Evolutionary conservation across 768 basidiomycete genomes (phyloP).

Genomic region (Hemileccinum impolitum): DNA sequence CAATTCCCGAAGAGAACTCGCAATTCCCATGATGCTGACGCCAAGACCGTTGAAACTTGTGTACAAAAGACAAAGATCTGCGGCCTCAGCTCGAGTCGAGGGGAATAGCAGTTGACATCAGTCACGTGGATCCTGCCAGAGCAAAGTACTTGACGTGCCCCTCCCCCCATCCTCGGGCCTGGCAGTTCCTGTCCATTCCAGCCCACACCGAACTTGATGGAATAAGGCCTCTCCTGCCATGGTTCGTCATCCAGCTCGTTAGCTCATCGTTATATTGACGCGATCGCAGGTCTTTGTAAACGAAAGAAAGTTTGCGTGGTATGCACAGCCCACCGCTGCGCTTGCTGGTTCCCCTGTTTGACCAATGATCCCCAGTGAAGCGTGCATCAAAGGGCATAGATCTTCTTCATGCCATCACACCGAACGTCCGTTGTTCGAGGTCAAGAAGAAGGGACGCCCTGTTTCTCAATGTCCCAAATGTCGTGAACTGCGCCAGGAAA

Average conservation of each 20-base stretch:
- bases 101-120: background rate
- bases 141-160: no score
- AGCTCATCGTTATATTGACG: background rate
- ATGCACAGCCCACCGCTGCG: slow-evolving; percentile 16
- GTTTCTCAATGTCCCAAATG: slow-evolving; percentile 88
- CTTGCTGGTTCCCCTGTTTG: slow-evolving; percentile 6
- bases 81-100: background rate
- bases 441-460: slow-evolving; percentile 91
- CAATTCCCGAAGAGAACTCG: background rate
- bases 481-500: slow-evolving; percentile 75
- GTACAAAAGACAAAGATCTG: no score
- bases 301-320: slow-evolving; percentile 76
- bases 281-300: slow-evolving; percentile 64
- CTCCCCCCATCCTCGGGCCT: no score
- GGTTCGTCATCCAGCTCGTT: slow-evolving; percentile 14
- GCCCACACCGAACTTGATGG: slow-evolving; percentile 10
- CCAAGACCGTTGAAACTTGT: no score
- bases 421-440: slow-evolving; percentile 86
- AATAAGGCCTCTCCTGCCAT: slow-evolving; percentile 10
- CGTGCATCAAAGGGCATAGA: slow-evolving; percentile 93
- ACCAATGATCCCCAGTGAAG: slow-evolving; percentile 52
- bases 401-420: slow-evolving; percentile 86
- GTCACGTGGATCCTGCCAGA: background rate
- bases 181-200: no score
- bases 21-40: background rate